These are phyloP conservation scores for Metschnikowia continentalis DNA, from an alignment of 805 yeast genomes.

Conservation along the genomic window DNA sequence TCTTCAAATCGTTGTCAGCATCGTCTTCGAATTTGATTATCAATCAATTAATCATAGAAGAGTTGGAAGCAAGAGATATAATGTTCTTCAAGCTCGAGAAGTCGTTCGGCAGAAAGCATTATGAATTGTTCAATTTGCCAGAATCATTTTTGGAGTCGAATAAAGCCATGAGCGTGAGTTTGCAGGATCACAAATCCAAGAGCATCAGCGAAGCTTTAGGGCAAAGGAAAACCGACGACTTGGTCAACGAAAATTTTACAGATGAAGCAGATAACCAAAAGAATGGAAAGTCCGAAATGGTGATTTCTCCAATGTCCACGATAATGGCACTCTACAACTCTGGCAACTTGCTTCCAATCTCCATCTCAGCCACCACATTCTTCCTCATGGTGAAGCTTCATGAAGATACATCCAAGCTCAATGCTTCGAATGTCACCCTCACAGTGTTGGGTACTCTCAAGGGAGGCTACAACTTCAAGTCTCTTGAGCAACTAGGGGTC, in stretches of 20 bases:
- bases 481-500: constrained; percentile 21
- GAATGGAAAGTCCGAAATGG: background rate
- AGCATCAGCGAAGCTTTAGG: background rate
- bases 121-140: constrained; percentile 1
- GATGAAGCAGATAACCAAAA: background rate
- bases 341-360: constrained; percentile 28
- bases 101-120: background rate
- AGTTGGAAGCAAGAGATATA: constrained; percentile 39
- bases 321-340: constrained; percentile 20
- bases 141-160: constrained; percentile 1
- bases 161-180: constrained; percentile 1
- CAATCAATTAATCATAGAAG: constrained; percentile 51
- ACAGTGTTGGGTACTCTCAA: constrained; percentile 23
- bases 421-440: constrained; percentile 9
- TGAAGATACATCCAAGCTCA: background rate
- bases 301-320: constrained; percentile 7
- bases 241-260: background rate
- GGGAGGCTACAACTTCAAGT: constrained; percentile 13
- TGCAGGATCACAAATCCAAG: background rate
- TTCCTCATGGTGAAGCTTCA: constrained; percentile 28
- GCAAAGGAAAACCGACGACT: background rate
- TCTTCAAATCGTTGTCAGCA: constrained; percentile 38
- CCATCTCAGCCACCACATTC: constrained; percentile 31
- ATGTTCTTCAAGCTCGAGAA: constrained; percentile 21
- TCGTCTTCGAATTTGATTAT: constrained; percentile 45